Conservation (phyloP, 192 early-diverging fungal species). For the Coemansia biformis region DNA sequence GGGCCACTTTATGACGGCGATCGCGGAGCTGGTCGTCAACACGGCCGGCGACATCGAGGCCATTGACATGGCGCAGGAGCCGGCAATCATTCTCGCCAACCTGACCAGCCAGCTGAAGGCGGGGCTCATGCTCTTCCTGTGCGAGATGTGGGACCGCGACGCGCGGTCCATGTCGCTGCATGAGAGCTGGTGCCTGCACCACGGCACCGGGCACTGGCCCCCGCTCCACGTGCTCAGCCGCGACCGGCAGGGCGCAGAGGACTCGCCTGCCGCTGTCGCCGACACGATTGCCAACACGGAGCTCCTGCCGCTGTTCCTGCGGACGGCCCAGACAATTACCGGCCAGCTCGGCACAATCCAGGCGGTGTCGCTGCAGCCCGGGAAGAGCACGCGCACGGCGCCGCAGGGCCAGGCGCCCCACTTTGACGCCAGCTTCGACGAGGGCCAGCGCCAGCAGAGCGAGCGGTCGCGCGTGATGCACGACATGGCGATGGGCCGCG, state of each 20-base stretch:
- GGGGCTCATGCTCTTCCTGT: constrained; percentile 69
- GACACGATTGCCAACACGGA: constrained; percentile 45
- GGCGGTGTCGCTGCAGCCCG: constrained; percentile 35
- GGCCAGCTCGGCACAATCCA: constrained; percentile 41
- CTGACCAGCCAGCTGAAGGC: constrained; percentile 68
- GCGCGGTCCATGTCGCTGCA: constrained; percentile 39
- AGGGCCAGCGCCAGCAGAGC: constrained; percentile 48
- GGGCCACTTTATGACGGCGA: constrained; percentile 69
- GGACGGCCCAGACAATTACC: constrained; percentile 35
- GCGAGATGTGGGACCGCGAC: constrained; percentile 74
- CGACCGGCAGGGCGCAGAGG: constrained; percentile 20
- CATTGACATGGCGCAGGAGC: constrained; percentile 68
- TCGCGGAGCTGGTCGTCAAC: constrained; percentile 69
- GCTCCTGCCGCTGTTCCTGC: constrained; percentile 44
- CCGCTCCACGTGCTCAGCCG: constrained; percentile 32
- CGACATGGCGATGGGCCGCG: constrained; percentile 40
- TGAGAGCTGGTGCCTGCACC: constrained; percentile 43
- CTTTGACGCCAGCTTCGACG: constrained; percentile 39
- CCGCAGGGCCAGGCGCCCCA: constrained; percentile 41
- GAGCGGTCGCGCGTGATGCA: constrained; percentile 51
- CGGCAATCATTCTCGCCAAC: constrained; percentile 61
- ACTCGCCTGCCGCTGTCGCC: constrained; percentile 21
- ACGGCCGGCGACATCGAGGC: constrained; percentile 73
- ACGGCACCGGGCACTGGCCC: constrained; percentile 48
- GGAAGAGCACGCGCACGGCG: constrained; percentile 33